Conservation (phyloP, 2,329 filamentous ascomycete genomes). For the Monosporascus sp. region DNA sequence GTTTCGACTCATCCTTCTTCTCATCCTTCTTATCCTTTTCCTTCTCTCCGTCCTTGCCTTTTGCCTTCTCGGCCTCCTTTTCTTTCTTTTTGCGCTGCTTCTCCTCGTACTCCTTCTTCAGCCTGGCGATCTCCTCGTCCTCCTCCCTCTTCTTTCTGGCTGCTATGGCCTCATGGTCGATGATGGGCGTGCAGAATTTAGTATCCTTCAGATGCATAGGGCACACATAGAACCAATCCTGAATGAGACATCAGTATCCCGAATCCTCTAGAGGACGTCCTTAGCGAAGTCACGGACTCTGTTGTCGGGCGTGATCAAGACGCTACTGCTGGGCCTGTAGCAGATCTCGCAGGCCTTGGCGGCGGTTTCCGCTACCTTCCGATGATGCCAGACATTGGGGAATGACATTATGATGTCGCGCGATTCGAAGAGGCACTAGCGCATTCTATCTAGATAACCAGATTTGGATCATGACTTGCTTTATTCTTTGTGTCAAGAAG, state of each 20-base stretch:
- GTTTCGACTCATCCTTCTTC: constrained; percentile 17
- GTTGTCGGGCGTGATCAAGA: constrained; percentile 83
- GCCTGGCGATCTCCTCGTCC: constrained; percentile 57
- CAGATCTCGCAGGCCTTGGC: constrained; percentile 86
- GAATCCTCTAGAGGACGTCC: constrained; percentile 4
- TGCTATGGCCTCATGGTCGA: constrained; percentile 62
- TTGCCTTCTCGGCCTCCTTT: constrained; percentile 55
- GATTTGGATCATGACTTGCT: too few species aligned
- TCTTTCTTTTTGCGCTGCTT: constrained; percentile 63
- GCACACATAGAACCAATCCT: constrained; percentile 92
- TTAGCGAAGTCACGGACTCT: constrained; percentile 53
- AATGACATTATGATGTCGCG: constrained; percentile 44
- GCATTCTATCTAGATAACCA: not conserved
- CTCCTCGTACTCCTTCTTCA: constrained; percentile 75
- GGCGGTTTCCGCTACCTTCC: constrained; percentile 78
- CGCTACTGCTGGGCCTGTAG: constrained; percentile 80
- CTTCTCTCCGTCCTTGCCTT: constrained; percentile 43
- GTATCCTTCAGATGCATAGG: constrained; percentile 74
- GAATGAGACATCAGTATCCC: constrained; percentile 6
- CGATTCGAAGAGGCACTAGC: not conserved
- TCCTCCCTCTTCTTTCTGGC: constrained; percentile 61
- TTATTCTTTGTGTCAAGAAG: too few species aligned
- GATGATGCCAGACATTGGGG: constrained; percentile 77
- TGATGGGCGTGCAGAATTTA: constrained; percentile 71
- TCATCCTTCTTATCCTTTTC: constrained; percentile 35